These are phyloP conservation scores for Colletotrichum costaricense DNA, from an alignment of 2,329 filamentous ascomycete genomes.

Conservation along the genomic window DNA sequence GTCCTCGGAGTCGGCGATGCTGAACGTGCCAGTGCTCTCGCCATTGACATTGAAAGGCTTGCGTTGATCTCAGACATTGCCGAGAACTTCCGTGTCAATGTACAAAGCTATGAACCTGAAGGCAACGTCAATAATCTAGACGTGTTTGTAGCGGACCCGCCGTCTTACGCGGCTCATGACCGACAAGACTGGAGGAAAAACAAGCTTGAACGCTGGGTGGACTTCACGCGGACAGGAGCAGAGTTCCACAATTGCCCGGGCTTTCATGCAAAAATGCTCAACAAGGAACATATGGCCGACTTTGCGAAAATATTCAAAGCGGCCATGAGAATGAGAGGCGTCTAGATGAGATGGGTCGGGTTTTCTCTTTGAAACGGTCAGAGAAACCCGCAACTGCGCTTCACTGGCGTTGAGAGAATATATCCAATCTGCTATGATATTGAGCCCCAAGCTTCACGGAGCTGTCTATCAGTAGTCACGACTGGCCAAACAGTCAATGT, in stretches of 20 bases:
- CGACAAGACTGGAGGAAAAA: slow-evolving; percentile 27
- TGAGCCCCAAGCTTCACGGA: too few relatives aligned
- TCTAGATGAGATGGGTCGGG: not conserved
- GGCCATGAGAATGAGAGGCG: slow-evolving; percentile 23
- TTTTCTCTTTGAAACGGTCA: too few relatives aligned
- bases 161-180: slow-evolving; percentile 17
- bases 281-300: slow-evolving; percentile 26
- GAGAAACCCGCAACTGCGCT: too few relatives aligned
- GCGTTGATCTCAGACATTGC: slow-evolving; percentile 32
- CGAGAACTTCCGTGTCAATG: slow-evolving; percentile 28
- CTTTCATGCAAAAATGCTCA: slow-evolving; percentile 31
- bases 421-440: too few relatives aligned
- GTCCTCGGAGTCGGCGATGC: slow-evolving; percentile 14
- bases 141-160: slow-evolving; percentile 32
- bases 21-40: slow-evolving; percentile 14
- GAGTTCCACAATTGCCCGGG: slow-evolving; percentile 28
- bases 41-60: slow-evolving; percentile 16
- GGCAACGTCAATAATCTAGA: slow-evolving; percentile 26
- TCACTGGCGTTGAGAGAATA: too few relatives aligned
- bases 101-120: slow-evolving; percentile 26
- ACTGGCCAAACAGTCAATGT: too few relatives aligned
- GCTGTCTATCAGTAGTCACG: too few relatives aligned
- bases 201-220: slow-evolving; percentile 22
- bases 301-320: slow-evolving; percentile 35
- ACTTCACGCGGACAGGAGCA: slow-evolving; percentile 6